Percentiles rank a stretch among this genome's conserved stretches.
These are phyloP conservation scores for Diaporthe amygdali DNA, from an alignment of 2,329 filamentous ascomycete genomes.

Conservation along the genomic window DNA sequence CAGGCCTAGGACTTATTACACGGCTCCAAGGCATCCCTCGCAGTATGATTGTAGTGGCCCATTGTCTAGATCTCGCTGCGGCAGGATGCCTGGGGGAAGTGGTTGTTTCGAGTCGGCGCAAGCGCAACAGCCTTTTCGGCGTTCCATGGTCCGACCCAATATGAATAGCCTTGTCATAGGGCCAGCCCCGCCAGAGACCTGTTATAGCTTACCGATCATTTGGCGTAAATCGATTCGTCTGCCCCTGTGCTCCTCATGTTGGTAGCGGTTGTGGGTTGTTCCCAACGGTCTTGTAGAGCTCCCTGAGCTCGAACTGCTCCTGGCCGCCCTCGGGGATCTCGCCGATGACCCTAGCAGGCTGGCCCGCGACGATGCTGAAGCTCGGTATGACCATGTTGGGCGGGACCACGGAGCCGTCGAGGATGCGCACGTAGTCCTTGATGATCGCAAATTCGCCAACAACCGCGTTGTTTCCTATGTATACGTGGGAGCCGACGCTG, in stretches of 20 bases:
- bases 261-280: conserved; percentile 54
- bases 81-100: no score
- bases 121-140: neutral
- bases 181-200: neutral
- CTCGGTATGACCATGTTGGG: conserved; percentile 91
- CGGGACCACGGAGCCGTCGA: conserved; percentile 85
- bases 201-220: neutral
- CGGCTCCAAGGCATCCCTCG: neutral
- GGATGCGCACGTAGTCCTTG: conserved; percentile 89
- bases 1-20: neutral
- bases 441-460: conserved; percentile 89
- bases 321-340: conserved; percentile 77
- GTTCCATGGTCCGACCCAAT: neutral
- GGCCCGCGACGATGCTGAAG: conserved; percentile 87
- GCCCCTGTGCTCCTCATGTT: conserved; percentile 32
- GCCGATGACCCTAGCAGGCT: conserved; percentile 79
- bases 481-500: conserved; percentile 82
- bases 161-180: neutral
- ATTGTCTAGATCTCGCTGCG: no score
- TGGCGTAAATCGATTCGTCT: neutral
- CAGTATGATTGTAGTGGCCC: neutral
- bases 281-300: conserved; percentile 68
- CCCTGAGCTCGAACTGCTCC: conserved; percentile 68
- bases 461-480: conserved; percentile 78
- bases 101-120: neutral